Evolutionary conservation across 305 asterid genomes (phyloP), one percentile per base, ranked within the genome.

Genomic region (Fraxinus greggii): DNA sequence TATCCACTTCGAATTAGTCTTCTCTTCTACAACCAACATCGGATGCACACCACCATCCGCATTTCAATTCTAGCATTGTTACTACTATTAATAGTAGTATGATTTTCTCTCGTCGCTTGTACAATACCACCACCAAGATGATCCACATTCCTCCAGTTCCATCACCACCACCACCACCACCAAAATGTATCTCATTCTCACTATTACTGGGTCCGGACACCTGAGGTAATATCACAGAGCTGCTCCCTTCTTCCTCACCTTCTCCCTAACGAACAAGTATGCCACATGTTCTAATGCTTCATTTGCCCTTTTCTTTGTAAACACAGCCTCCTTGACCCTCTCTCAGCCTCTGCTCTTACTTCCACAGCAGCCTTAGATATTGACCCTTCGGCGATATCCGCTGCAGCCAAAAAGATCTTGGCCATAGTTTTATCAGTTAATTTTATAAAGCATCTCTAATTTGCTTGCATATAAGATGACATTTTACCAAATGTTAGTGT

Each of bases 321-420:
- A 79, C 0, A 93, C 95, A 0, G 98, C 97, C 85, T 93, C 96
- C 86, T 79, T 92, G 0, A 89, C 95, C 82, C 90, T 78, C 87
- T 38, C 45, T 38, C 45, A 38, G 2, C 45, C 45, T 38, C 45
- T 0, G 85, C 88, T 76, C 80, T 90, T 0, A 94, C 90, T 0
- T 86, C 90, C 81, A 65, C 84, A 1, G 92, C 94, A 0, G 97
- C 95, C 72, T 86, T 90, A 73, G 83, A 91, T 94, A 93, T 87
- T 0, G 93, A 90, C 23, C 65, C 32, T 0, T 92, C 81, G 0
- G 95, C 91, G 3, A 93, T 92, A 77, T 78, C 90, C 0, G 97
- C 97, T 0, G 98, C 97, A 13, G 95, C 93, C 79, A 92, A 29
- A 40, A 95, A 75, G 77, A 89, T 85, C 88, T 75, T 92, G 10